Percentiles rank a stretch among this genome's conserved stretches.
phyloP scores from a whole-genome alignment of 768 basidiomycete genomes.

The Fistulinella prunicolor region DNA sequence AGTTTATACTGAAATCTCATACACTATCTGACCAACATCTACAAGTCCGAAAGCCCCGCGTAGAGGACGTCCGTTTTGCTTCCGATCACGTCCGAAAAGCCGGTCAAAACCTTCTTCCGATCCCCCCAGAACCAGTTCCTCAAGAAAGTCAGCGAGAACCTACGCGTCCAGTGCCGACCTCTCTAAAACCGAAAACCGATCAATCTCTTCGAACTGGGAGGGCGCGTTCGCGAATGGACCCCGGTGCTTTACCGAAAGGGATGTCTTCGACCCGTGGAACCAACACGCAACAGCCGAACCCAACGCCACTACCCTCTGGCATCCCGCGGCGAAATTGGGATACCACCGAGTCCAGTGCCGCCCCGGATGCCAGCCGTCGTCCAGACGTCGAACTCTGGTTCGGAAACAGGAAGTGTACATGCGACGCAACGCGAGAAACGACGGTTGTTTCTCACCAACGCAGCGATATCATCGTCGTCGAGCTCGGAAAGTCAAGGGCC shows the following conservation, averaged over 20 bases:
- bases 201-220: slow-evolving; percentile 17
- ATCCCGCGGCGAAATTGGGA: slow-evolving; percentile 26
- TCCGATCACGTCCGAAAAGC: slow-evolving; percentile 14
- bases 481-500: slow-evolving; percentile 39
- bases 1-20: slow-evolving; percentile 30
- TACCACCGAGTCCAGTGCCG: slow-evolving; percentile 15
- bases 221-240: slow-evolving; percentile 31
- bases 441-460: slow-evolving; percentile 45
- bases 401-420: slow-evolving; percentile 36
- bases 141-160: slow-evolving; percentile 9
- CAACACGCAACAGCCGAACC: slow-evolving; percentile 8
- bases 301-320: slow-evolving; percentile 15
- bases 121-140: slow-evolving; percentile 9
- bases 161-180: not conserved
- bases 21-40: slow-evolving; percentile 16
- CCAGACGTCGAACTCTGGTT: slow-evolving; percentile 7
- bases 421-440: slow-evolving; percentile 27
- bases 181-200: slow-evolving; percentile 13
- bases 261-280: slow-evolving; percentile 3
- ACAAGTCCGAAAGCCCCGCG: slow-evolving; percentile 8
- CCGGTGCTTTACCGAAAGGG: slow-evolving; percentile 17
- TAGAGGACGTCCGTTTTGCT: slow-evolving; percentile 7
- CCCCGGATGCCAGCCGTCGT: slow-evolving; percentile 9
- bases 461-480: slow-evolving; percentile 40
- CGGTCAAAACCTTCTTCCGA: slow-evolving; percentile 4